phyloP scores from a whole-genome alignment of 2,329 filamentous ascomycete genomes.

The Paradendryphiella salina region DNA sequence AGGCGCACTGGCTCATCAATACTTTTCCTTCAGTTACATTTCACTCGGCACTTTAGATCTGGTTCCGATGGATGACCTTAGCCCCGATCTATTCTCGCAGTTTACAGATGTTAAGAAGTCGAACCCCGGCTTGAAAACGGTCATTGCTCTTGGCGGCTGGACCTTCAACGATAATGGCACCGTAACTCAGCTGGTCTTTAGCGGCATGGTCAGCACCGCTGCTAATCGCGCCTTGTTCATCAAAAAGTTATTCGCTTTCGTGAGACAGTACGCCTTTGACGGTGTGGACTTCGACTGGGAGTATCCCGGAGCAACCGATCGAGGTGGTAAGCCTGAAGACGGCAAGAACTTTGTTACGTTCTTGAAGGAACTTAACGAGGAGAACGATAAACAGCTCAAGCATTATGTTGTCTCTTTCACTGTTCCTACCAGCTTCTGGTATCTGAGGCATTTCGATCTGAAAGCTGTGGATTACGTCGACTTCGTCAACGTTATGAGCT shows the following conservation, averaged over 20 bases:
- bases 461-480: conserved; percentile 32
- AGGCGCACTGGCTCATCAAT: too few species aligned
- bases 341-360: background rate
- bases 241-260: conserved; percentile 41
- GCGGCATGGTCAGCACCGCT: conserved; percentile 27
- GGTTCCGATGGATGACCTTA: too few species aligned
- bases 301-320: conserved; percentile 17
- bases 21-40: too few species aligned
- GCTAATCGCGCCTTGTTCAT: conserved; percentile 40
- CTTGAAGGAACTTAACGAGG: too few species aligned
- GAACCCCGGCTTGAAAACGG: conserved; percentile 32
- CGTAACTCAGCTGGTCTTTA: conserved; percentile 35
- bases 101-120: conserved; percentile 46
- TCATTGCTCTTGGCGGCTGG: conserved; percentile 49
- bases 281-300: conserved; percentile 54
- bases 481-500: conserved; percentile 53
- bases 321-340: conserved; percentile 6
- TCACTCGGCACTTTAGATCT: too few species aligned
- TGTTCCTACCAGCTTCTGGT: conserved; percentile 25
- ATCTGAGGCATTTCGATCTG: conserved; percentile 27
- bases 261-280: conserved; percentile 50
- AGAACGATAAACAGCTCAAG: too few species aligned
- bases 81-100: too few species aligned
- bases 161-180: conserved; percentile 46
- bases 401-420: conserved; percentile 9